Evolutionary conservation across 2,329 filamentous ascomycete species (phyloP), one percentile per base, ranked within the genome.

Genomic region (Raffaelea albimanens): DNA sequence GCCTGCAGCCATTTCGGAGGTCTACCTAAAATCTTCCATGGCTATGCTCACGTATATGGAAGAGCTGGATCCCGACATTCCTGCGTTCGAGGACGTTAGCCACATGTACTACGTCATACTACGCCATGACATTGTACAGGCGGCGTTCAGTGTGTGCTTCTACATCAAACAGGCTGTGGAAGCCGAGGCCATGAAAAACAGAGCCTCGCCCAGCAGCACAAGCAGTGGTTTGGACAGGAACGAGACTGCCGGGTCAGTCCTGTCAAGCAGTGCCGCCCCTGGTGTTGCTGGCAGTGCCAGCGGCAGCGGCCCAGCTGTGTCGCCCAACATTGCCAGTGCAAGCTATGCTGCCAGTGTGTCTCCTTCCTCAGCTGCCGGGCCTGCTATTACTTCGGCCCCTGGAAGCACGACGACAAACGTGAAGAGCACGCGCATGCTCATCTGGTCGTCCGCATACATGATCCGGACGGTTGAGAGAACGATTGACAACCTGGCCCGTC

Each of bases 11-110:
- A 75, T 78, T 31, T 66, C 71, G 43, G 67, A 71, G 22, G 65
- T 69, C 5, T 78, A 78, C 51, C 59, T 79, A 33, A 67, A 71
- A 44, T 77, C 73, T 0, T 76, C 71, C 3, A 75, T 77, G 67
- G 67, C 72, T 16, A 67, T 78, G n/a, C 61, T 78, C 43, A 72
- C 69, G 14, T 77, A 76, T 49, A 61, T 77, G 40, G 73, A 78
- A 51, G 73, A 78, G 51, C 58, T 78, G 5, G 73, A 78, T 49
- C 69, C 72, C 0, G 57, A 62, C 21, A 62, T 67, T 5, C 63
- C 69, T 2, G 67, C 70, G 42, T 77, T 71, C 45, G 60, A 66
- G 38, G 68, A 71, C 39, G 64, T 75, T 21, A 66, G 66, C 53
- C 70, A 74, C 49, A 72, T 77, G 66, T 74, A 76, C 47, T 67